A percentile compares a stretch with the other conserved stretches of the same genome.
Evolutionary conservation across 371 early-diverging fungal genomes (phyloP).

Genomic region (Smittium mucronatum): DNA sequence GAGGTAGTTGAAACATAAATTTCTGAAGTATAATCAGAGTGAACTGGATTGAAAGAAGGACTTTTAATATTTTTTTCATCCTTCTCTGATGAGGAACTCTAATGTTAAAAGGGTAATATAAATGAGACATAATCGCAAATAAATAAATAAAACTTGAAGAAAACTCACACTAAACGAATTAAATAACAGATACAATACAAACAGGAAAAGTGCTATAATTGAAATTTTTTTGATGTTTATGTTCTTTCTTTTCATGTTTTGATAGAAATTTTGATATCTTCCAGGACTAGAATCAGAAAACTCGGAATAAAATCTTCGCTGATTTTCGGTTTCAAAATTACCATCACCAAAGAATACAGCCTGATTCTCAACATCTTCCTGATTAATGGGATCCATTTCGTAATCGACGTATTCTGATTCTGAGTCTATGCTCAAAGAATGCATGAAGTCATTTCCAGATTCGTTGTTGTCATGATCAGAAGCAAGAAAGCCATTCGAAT

Average conservation of each 20-base stretch:
- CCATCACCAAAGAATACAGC: not conserved
- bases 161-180: not conserved
- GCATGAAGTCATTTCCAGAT: too few species aligned
- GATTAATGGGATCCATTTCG: not conserved
- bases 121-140: too few species aligned
- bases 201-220: not conserved
- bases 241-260: not conserved
- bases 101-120: too few species aligned
- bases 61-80: too few species aligned
- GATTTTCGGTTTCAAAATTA: not conserved
- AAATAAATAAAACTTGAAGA: too few species aligned
- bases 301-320: not conserved
- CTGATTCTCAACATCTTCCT: not conserved
- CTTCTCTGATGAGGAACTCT: too few species aligned
- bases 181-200: not conserved
- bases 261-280: not conserved
- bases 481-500: too few species aligned
- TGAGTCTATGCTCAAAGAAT: not conserved
- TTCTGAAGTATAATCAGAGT: not conserved
- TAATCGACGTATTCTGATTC: not conserved
- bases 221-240: not conserved
- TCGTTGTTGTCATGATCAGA: too few species aligned
- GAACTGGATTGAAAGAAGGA: not conserved
- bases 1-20: too few species aligned
- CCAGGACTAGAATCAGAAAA: not conserved